phyloP scores from a whole-genome alignment of 2,329 filamentous ascomycete genomes.

The Fusarium continuum region DNA sequence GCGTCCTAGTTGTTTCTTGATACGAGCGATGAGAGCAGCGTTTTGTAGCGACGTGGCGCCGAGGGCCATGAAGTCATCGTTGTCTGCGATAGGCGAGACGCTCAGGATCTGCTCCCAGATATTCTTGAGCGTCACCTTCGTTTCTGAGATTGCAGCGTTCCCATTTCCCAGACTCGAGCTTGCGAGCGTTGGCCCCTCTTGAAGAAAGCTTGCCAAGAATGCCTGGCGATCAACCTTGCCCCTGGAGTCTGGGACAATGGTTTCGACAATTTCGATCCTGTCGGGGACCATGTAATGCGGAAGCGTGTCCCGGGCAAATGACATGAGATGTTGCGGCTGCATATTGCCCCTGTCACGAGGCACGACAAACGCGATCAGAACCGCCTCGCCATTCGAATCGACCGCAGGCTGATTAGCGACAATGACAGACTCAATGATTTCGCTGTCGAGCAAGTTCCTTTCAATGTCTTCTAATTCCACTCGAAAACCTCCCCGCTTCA shows the following conservation, averaged over 20 bases:
- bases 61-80: not conserved
- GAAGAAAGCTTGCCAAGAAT: not conserved
- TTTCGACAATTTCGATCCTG: not conserved
- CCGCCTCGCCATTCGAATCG: not conserved
- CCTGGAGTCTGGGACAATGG: not conserved
- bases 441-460: not conserved
- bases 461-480: constrained; percentile 3
- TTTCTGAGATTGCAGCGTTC: not conserved
- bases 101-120: not conserved
- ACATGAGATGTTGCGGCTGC: not conserved
- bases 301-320: not conserved
- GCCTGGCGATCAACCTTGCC: not conserved
- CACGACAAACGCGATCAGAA: not conserved
- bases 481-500: not conserved
- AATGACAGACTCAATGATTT: not conserved
- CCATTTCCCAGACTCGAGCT: not conserved
- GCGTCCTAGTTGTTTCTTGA: not conserved
- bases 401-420: not conserved
- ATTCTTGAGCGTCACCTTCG: not conserved
- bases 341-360: not conserved
- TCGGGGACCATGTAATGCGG: constrained; percentile 1
- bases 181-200: not conserved
- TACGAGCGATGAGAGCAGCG: not conserved
- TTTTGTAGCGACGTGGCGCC: constrained; percentile 2
- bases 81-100: not conserved